A percentile compares a stretch with the other conserved stretches of the same genome.
Conservation (phyloP, 202 grass and related monocot species). For the Digitaria exilis region DNA sequence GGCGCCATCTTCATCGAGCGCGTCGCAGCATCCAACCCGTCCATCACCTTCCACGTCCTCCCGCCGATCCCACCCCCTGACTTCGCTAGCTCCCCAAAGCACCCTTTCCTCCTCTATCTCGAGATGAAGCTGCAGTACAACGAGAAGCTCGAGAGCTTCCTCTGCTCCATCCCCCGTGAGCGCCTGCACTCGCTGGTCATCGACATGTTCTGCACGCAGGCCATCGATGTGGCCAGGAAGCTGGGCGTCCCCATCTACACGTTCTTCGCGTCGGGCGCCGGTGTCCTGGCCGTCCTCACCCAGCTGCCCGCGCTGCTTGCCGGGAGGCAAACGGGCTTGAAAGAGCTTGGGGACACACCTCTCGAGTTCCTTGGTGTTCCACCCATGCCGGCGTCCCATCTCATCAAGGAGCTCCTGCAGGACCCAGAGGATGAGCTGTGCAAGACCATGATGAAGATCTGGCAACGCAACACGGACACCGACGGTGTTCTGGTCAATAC, state of each 20-base stretch:
- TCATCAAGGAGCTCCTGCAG: constrained; percentile 26
- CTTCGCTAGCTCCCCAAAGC: constrained; percentile 20
- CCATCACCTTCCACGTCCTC: constrained; percentile 63
- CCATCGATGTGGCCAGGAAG: constrained; percentile 46
- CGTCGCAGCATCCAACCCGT: constrained; percentile 48
- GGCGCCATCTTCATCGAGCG: constrained; percentile 18
- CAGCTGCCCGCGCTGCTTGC: constrained; percentile 21
- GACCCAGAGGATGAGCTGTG: constrained; percentile 25
- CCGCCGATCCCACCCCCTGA: constrained; percentile 36
- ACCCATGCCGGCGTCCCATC: constrained; percentile 51
- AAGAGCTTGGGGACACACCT: constrained; percentile 49
- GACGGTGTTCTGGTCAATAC: constrained; percentile 56
- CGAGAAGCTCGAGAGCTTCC: constrained; percentile 48
- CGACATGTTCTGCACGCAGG: constrained; percentile 59
- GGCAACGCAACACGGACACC: constrained; percentile 30
- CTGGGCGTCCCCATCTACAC: constrained; percentile 49
- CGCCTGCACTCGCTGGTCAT: constrained; percentile 48
- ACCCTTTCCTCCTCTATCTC: constrained; percentile 35
- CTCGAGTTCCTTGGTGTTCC: constrained; percentile 49
- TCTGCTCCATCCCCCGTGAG: constrained; percentile 31
- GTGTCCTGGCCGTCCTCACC: constrained; percentile 14
- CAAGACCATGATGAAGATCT: constrained; percentile 6
- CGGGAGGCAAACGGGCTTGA: not conserved
- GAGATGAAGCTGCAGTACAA: constrained; percentile 29
- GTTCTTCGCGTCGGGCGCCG: constrained; percentile 41